Conservation (phyloP, 352 stramenopile genomes). For the Phytophthora europaea region DNA sequence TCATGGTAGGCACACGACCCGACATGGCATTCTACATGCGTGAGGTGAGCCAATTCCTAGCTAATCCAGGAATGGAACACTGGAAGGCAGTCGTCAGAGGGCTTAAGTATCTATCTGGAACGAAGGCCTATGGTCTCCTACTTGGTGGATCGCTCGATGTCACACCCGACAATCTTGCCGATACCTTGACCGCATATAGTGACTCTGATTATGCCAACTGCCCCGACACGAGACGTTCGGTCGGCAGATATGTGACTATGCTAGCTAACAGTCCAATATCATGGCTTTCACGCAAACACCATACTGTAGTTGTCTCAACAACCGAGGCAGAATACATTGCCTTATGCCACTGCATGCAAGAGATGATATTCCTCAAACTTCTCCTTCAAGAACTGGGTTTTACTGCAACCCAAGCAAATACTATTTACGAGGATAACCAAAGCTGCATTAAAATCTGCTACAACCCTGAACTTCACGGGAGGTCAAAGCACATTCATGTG, state of each 20-base stretch:
- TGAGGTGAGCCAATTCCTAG: constrained; percentile 31
- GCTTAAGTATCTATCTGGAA: constrained; percentile 21
- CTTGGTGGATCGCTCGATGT: constrained; percentile 2
- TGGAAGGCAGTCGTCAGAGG: constrained; percentile 27
- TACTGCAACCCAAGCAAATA: constrained; percentile 10
- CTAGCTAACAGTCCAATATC: constrained; percentile 4
- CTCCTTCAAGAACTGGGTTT: constrained; percentile 9
- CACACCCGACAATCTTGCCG: constrained; percentile 1
- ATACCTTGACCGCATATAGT: constrained; percentile 2
- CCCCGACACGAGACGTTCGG: not conserved
- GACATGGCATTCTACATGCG: constrained; percentile 28
- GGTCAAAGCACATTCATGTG: constrained; percentile 47
- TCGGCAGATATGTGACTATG: no score
- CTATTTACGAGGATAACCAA: constrained; percentile 46
- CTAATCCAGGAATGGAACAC: constrained; percentile 28
- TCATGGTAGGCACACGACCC: constrained; percentile 26
- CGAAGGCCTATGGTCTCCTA: constrained; percentile 20
- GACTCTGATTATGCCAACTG: constrained; percentile 20
- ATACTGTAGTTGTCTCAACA: constrained; percentile 13
- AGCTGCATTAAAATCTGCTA: constrained; percentile 44
- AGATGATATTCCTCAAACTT: constrained; percentile 10
- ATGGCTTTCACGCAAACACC: constrained; percentile 15
- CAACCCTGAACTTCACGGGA: constrained; percentile 39
- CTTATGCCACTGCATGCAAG: constrained; percentile 12
- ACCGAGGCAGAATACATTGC: constrained; percentile 3